Conservation (phyloP, 2,329 filamentous ascomycete species). For the Coniochaeta sp. region DNA sequence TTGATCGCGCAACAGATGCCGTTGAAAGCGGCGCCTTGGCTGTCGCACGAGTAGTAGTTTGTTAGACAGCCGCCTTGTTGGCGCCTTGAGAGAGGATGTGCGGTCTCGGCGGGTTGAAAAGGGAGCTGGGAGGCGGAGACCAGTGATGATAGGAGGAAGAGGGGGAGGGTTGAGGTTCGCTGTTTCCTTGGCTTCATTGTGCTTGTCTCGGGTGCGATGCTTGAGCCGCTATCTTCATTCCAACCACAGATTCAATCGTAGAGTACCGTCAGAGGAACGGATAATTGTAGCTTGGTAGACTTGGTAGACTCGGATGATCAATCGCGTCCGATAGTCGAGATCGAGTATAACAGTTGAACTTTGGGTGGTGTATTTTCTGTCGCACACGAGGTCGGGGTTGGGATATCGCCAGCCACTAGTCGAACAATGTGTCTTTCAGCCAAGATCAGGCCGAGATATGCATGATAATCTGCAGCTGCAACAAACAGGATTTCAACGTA, state of each 20-base stretch:
- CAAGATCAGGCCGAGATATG: neutral
- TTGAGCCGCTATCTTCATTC: neutral
- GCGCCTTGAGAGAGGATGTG: constrained; percentile 13
- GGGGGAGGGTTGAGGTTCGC: constrained; percentile 1
- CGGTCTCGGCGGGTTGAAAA: constrained; percentile 21
- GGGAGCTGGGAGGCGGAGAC: constrained; percentile 15
- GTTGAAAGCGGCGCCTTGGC: constrained; percentile 36
- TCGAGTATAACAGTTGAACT: neutral
- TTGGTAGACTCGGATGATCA: neutral
- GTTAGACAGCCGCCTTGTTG: constrained; percentile 30
- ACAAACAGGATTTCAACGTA: neutral
- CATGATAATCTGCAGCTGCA: neutral
- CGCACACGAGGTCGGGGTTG: neutral
- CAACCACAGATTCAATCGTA: neutral
- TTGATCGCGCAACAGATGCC: constrained; percentile 44
- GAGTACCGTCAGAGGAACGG: neutral
- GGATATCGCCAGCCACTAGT: neutral
- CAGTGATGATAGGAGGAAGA: constrained; percentile 6
- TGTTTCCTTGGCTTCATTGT: neutral
- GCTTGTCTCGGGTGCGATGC: neutral
- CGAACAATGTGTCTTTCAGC: neutral
- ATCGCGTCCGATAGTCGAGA: neutral
- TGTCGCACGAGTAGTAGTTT: constrained; percentile 43
- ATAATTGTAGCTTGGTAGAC: no score
- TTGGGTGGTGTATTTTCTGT: neutral